Evolutionary conservation across 116 monocot genomes (phyloP).

Genomic region (Papilionanthe hybrid): DNA sequence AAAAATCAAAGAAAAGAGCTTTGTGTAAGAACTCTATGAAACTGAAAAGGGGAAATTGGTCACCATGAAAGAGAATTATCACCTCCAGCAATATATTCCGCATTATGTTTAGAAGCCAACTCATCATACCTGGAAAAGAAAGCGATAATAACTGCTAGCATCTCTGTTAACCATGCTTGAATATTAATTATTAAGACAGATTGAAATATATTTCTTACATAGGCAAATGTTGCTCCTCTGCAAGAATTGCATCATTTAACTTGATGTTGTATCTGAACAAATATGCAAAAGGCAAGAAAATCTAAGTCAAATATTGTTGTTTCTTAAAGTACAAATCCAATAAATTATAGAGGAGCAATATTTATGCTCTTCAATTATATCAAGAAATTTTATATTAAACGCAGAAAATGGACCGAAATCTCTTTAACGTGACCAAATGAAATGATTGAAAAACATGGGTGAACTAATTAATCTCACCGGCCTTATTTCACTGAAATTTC

Average conservation of each 20-base stretch:
- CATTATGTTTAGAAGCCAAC: conserved; percentile 56
- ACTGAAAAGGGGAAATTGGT: neutral
- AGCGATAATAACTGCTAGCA: neutral
- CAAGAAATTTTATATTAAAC: neutral
- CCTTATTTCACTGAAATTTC: too few relatives aligned
- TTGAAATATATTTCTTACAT: conserved; percentile 48
- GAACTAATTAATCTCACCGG: too few relatives aligned
- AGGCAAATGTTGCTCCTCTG: conserved; percentile 79
- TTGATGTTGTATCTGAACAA: conserved; percentile 39
- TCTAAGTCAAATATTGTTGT: neutral
- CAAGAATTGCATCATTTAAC: conserved; percentile 84
- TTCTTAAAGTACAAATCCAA: neutral
- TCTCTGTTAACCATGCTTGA: neutral
- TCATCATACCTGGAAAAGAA: conserved; percentile 69
- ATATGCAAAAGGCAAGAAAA: neutral
- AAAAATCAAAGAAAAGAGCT: neutral
- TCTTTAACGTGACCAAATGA: too few relatives aligned
- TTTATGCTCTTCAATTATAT: neutral
- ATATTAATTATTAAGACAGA: neutral
- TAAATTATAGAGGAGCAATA: neutral
- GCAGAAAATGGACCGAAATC: too few relatives aligned
- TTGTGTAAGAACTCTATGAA: conserved; percentile 8
- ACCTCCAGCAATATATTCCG: conserved; percentile 99
- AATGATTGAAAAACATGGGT: too few relatives aligned
- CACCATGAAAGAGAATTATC: neutral